A percentile compares a stretch with the other conserved stretches of the same genome.
phyloP scores from a whole-genome alignment of 345 rosid genomes.

The Hypericum perforatum region DNA sequence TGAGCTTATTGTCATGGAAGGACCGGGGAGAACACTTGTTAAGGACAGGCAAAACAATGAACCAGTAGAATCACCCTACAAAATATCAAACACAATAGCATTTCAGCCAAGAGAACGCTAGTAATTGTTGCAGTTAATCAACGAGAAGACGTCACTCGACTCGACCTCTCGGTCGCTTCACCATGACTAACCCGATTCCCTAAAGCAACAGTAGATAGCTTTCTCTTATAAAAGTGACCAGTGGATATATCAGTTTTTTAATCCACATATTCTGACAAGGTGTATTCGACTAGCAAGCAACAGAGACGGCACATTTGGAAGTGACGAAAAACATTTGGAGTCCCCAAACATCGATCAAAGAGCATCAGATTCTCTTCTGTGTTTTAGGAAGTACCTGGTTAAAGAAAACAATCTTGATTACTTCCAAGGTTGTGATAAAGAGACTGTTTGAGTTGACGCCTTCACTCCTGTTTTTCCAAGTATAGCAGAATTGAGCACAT shows the following conservation, averaged over 20 bases:
- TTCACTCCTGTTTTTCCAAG: constrained; percentile 48
- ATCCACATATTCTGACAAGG: too few species aligned
- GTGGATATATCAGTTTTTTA: too few species aligned
- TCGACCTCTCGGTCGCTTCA: too few species aligned
- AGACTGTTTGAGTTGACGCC: constrained; percentile 54
- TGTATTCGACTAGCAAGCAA: too few species aligned
- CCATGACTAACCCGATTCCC: too few species aligned
- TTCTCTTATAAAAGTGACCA: too few species aligned
- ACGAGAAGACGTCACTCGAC: too few species aligned
- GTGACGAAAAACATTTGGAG: too few species aligned
- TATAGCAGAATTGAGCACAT: constrained; percentile 56
- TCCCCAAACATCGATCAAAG: background rate
- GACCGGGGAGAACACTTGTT: constrained; percentile 3
- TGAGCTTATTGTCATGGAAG: constrained; percentile 1
- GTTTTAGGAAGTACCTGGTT: constrained; percentile 15
- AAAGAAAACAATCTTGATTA: constrained; percentile 22
- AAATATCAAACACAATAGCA: background rate
- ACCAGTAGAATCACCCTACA: constrained; percentile 14
- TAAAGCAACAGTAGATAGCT: too few species aligned
- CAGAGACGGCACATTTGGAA: too few species aligned
- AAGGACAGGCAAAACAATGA: constrained; percentile 6
- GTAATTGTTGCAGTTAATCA: too few species aligned
- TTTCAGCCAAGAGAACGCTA: background rate
- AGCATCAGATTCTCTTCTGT: background rate
- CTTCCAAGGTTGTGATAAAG: constrained; percentile 83